Evolutionary conservation across 2,329 filamentous ascomycete species (phyloP), one percentile per base, ranked within the genome.

Genomic region (Periconia macrospinosa): DNA sequence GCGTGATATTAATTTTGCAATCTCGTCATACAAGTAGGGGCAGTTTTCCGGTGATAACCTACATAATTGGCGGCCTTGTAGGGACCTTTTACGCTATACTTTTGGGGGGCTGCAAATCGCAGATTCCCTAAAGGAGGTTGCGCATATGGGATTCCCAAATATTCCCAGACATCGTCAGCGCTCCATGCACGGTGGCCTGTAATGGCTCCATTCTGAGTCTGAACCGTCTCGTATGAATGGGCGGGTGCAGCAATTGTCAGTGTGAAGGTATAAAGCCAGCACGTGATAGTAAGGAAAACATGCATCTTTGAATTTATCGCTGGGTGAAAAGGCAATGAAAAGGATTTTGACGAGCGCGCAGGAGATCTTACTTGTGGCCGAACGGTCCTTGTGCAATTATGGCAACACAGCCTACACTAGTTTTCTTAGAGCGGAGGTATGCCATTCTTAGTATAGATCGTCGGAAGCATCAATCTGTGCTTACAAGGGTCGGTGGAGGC

Each of bases 131-230:
- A 37, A 8, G 71, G 71, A 8, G 69, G 65, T 45, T 63, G 51
- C 7, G 71, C 72, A 48, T 68, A 74, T 1, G 66, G 69, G 17
- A 73, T 68, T 0, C 71, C 71, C 7, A 74, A 54, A 45, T 72
- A 74, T 41, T 73, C 67, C 47, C 57, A 61, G 9, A 69, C 67
- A 5, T 41, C 44, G 46, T 40, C 54, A 14, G 23, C 50, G n/a
- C 57, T 57, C 11, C 50, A 42, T 14, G 68, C 58, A 14, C 45
- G 47, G 56, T 71, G 68, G 14, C 68, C 70, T 15, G 55, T 60
- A 14, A 65, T 55, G 3, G 17, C n/a, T 23, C 62, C 59, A 20
- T 57, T 62, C 13, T 41, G 47, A 5, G 62, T 65, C 15, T 57
- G 42, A 18, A 69, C 58, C 8, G 52, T 59, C 18, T 67, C 61